Conservation (phyloP, 176 grass and related monocot species). For the Dactylis glomerata region DNA sequence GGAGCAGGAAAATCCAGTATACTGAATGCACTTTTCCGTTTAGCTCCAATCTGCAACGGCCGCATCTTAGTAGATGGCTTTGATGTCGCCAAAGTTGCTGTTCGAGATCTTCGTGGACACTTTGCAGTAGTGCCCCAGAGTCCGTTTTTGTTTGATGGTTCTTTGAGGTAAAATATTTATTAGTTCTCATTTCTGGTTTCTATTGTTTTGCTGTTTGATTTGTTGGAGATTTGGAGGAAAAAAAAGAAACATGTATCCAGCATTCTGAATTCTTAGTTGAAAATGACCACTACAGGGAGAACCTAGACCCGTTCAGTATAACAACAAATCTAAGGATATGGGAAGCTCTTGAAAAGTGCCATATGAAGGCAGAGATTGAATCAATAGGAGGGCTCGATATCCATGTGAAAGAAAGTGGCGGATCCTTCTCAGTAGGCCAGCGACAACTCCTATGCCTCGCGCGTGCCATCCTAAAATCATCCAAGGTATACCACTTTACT, state of each 20-base stretch:
- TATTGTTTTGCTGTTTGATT: not conserved
- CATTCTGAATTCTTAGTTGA: not conserved
- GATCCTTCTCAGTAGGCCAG: constrained; percentile 87
- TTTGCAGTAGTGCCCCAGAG: constrained; percentile 92
- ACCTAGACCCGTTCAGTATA: constrained; percentile 76
- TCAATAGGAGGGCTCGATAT: constrained; percentile 74
- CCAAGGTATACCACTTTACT: constrained; percentile 50
- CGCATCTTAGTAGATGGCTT: constrained; percentile 71
- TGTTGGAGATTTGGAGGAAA: not conserved
- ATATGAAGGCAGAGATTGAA: constrained; percentile 78
- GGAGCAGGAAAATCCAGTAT: constrained; percentile 97
- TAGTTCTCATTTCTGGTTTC: constrained; percentile 26
- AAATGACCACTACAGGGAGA: constrained; percentile 52
- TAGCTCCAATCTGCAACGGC: constrained; percentile 70
- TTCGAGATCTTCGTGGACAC: constrained; percentile 62
- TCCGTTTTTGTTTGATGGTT: constrained; percentile 86
- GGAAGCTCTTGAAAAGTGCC: constrained; percentile 94
- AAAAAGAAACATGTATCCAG: not conserved
- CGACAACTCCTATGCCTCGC: constrained; percentile 84
- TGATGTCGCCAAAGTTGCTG: constrained; percentile 62
- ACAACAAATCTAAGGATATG: constrained; percentile 66
- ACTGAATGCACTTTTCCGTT: constrained; percentile 80
- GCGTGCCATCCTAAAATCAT: constrained; percentile 84
- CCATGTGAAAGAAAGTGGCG: constrained; percentile 71
- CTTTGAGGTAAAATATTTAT: constrained; percentile 58